phyloP scores from a whole-genome alignment of 495 filamentous ascomycete species.

The Aspergillus sparsus region DNA sequence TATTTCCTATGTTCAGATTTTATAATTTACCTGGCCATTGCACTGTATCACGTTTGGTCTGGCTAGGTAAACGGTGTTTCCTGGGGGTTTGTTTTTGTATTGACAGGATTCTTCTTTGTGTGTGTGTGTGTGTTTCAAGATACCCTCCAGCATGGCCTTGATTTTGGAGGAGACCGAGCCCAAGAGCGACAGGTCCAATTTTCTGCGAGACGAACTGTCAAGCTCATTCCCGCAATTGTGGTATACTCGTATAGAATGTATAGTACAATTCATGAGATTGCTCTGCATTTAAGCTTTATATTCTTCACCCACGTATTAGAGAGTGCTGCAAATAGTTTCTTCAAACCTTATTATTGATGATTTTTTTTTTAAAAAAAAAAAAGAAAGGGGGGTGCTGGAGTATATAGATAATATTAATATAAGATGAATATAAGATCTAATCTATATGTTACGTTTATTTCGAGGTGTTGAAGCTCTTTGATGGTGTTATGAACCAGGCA shows the following conservation, averaged over 20 bases:
- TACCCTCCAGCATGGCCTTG: background rate
- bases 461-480: too few species aligned
- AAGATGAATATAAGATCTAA: too few species aligned
- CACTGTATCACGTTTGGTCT: background rate
- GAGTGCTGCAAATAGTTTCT: too few species aligned
- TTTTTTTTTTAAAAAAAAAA: too few species aligned
- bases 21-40: background rate
- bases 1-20: background rate
- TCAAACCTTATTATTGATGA: too few species aligned
- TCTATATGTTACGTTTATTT: too few species aligned
- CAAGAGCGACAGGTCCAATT: slow-evolving; percentile 1
- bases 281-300: background rate
- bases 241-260: slow-evolving; percentile 10
- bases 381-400: too few species aligned
- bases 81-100: background rate
- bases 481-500: too few species aligned
- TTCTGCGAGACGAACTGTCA: background rate
- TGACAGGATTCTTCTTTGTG: background rate
- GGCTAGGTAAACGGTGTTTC: background rate
- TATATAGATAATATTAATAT: too few species aligned
- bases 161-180: background rate
- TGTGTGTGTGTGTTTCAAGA: background rate
- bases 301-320: background rate
- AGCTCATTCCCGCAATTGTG: background rate
- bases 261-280: slow-evolving; percentile 10